Evolutionary conservation across 176 grass and related monocot species (phyloP), one percentile per base, ranked within the genome.

Genomic region (Aegilops bicornis): DNA sequence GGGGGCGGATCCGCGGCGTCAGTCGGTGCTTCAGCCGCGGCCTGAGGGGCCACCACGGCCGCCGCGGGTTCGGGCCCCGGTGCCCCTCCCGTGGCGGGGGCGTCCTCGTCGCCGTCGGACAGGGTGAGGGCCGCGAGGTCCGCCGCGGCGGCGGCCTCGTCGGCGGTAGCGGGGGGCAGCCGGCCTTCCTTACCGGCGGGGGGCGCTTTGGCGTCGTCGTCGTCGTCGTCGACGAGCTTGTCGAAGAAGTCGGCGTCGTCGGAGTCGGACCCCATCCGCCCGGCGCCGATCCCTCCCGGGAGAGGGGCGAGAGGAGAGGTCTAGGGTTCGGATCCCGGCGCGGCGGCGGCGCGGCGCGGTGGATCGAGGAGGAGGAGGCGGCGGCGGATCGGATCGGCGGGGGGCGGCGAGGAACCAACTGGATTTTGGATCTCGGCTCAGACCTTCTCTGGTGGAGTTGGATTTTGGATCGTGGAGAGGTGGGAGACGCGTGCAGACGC

Each of bases 201-300:
- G 37, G 63, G 50, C 43, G 14, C 16, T 43, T 27, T 11, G 23
- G 23, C 23, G 27, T 69, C 77, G 52, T 90, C 91, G 31, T 98
- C 91, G 31, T 98, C 91, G 30, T 93, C 90, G 40, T 91, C 83
- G 66, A 92, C 96, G 0, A 98, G 90, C 73, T 98, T 98, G 82
- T 98, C 88, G 71, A 98, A 98, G 83, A 98, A 98, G 85, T 95
- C 96, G 71, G 91, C 95, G 50, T 97, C 95, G 52, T 92, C 96
- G 29, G 71, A 87, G 36, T 87, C 84, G 24, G 85, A 83, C 9
- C 84, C 85, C 84, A 87, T 85, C 31, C 68, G 64, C 64, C 30
- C 67, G 64, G 6, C 3, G 43, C 24, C 48, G 43, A 31, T 50
- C 73, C 0, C 73, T 8, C 54, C 54, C 0, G 16, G 10, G 6